Conservation (phyloP, 2,329 filamentous ascomycete genomes). For the Monilinia polystroma region DNA sequence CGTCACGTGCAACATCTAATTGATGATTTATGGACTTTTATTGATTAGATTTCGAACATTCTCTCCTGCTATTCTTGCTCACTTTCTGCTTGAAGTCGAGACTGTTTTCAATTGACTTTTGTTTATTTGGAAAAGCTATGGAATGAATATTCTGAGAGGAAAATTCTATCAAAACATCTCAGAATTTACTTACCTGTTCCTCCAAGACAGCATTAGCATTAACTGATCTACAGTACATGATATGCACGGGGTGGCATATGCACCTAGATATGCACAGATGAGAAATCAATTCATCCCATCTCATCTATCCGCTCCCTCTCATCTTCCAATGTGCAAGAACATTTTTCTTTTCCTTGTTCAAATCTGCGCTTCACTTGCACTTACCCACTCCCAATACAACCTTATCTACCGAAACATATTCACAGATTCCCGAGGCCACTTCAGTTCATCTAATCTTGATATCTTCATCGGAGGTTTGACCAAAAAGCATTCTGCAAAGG, state of each 20-base stretch:
- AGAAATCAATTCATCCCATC: conserved; percentile 9
- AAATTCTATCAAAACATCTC: background rate
- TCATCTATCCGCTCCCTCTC: background rate
- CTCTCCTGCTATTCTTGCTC: background rate
- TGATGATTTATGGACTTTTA: background rate
- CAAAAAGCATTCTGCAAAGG: background rate
- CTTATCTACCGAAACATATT: background rate
- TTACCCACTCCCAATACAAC: background rate
- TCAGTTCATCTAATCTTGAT: conserved; percentile 4
- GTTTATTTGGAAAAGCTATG: background rate
- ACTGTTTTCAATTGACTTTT: background rate
- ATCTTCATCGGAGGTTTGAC: conserved; percentile 5
- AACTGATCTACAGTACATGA: conserved; percentile 1
- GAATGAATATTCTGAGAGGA: background rate
- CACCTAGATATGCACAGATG: background rate
- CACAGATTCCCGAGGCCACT: background rate
- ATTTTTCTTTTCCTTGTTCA: conserved; percentile 1
- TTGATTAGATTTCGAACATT: background rate
- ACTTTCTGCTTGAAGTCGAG: background rate
- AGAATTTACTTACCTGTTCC: background rate
- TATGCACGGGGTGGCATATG: background rate
- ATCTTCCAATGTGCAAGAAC: background rate
- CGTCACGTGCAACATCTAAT: conserved; percentile 10
- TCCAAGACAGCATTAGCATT: conserved; percentile 4
- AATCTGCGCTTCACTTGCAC: background rate